Base-by-base conservation (phyloP, 2,329 filamentous ascomycete species). In the Zymoseptoria pseudotritici region DNA sequence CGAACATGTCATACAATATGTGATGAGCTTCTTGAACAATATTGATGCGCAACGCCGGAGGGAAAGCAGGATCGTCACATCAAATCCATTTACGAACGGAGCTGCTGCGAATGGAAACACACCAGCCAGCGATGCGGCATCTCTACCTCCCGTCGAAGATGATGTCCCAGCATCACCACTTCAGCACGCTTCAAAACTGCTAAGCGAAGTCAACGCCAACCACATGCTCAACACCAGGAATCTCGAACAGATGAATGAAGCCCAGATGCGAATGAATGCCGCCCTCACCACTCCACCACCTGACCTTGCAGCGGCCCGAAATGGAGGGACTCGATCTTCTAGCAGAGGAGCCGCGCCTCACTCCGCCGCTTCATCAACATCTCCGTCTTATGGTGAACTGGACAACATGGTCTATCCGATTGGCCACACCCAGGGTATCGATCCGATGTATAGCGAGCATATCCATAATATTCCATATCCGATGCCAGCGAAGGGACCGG, bases 381-480 rank as follows among this genome's bases (percentile, higher is more conserved):
- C 78, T 2, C 77, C 84, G 70, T 79, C 79, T 4, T 81, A 81
- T 49, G 78, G 79, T 13, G 86, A 88, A 58, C 73, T 88, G 52
- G 86, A 89, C 62, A 83, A 82, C 64, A 83, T 95, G 57, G 91
- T 97, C 9, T 97, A 97, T 72, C 92, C 93, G 0, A 91, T 96
- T 17, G 92, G 92, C 19, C 86, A 91, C 65, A 94, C 88, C 0
- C 90, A 95, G 65, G 92, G 92, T 57, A 97, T 97, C 66, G 92
- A 97, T 71, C 92, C 93, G 1, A 94, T 96, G 82, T 92, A 93
- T 71, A 88, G 90, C 67, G 92, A 97, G 68, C 91, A 97, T 71
- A 91, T 97, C 71, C 86, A 93, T 77, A 96, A 96, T 72, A 95
- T 97, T 58, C 91, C 92, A 0, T 97, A 96, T 71, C 81, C 87